Evolutionary conservation across 2,329 filamentous ascomycete species (phyloP).

Genomic region (Cladosporium oxysporum): DNA sequence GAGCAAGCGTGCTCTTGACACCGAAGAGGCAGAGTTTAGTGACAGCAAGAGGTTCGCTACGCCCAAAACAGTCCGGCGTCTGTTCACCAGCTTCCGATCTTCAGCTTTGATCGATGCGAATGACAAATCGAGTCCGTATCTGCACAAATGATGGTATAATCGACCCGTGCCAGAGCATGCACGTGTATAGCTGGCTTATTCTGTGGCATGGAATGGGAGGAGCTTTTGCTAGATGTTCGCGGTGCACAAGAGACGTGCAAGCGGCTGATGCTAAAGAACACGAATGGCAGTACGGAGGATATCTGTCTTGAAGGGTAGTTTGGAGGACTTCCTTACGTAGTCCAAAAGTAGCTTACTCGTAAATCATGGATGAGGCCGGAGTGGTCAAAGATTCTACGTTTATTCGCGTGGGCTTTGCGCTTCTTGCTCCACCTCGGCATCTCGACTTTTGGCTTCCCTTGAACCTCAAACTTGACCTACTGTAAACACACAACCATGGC

Average conservation of each 20-base stretch:
- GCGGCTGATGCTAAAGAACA: neutral
- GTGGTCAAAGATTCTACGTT: neutral
- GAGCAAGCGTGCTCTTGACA: conserved; percentile 2
- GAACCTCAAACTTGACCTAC: neutral
- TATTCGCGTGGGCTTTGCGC: neutral
- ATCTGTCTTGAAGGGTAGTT: neutral
- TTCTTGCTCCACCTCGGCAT: conserved; percentile 9
- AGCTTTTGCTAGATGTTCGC: neutral
- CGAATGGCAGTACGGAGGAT: neutral
- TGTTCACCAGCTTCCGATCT: conserved; percentile 6
- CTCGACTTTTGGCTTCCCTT: neutral
- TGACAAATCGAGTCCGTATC: conserved; percentile 9
- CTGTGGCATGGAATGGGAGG: neutral
- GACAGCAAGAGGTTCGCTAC: neutral
- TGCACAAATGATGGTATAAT: neutral
- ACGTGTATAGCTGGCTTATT: neutral
- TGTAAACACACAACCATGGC: conserved; percentile 12
- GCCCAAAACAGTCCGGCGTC: neutral
- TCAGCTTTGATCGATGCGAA: conserved; percentile 6
- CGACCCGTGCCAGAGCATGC: neutral
- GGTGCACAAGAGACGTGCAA: neutral
- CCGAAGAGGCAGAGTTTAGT: neutral
- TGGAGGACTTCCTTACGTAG: neutral
- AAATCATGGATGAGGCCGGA: neutral
- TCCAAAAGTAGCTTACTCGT: neutral